A percentile compares a stretch with the other conserved stretches of the same genome.
Evolutionary conservation across 2,329 filamentous ascomycete species (phyloP).

Genomic region (Nemania sp.): DNA sequence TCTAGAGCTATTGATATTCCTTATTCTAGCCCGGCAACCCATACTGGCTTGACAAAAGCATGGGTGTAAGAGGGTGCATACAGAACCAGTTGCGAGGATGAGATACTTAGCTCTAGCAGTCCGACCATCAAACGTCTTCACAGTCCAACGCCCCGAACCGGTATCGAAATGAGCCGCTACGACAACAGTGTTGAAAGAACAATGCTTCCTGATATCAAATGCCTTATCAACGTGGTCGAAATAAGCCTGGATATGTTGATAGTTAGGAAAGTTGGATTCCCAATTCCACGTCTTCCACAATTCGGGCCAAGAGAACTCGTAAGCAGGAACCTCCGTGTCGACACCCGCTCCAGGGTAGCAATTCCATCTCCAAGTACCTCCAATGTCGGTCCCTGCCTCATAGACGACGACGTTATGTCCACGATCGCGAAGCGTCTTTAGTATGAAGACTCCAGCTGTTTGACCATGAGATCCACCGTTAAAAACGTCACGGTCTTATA

Average conservation of each 20-base stretch:
- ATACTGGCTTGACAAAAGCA: no score
- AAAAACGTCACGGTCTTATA: neutral
- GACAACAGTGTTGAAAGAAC: slow-evolving; percentile 60
- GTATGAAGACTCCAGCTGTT: slow-evolving; percentile 52
- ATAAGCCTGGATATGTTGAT: slow-evolving; percentile 58
- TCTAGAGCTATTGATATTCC: neutral
- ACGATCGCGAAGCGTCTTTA: slow-evolving; percentile 55
- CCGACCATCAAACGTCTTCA: slow-evolving; percentile 57
- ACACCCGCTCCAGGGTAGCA: slow-evolving; percentile 59
- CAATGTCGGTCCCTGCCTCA: slow-evolving; percentile 56
- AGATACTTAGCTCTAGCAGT: slow-evolving; percentile 55
- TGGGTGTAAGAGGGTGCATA: slow-evolving; percentile 28
- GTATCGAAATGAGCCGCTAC: slow-evolving; percentile 57
- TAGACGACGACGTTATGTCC: slow-evolving; percentile 55
- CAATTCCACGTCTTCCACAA: slow-evolving; percentile 62
- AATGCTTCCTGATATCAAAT: slow-evolving; percentile 60
- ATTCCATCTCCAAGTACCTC: slow-evolving; percentile 62
- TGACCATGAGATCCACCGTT: neutral
- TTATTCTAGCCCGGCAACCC: neutral
- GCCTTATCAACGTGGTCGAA: slow-evolving; percentile 64
- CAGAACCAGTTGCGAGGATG: slow-evolving; percentile 58
- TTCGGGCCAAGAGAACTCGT: slow-evolving; percentile 58
- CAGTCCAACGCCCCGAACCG: slow-evolving; percentile 51
- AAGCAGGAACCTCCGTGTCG: slow-evolving; percentile 58
- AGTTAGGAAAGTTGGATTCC: slow-evolving; percentile 56